Base-by-base conservation (phyloP, 208 protist species). In the Acanthamoeba triangularis region DNA sequence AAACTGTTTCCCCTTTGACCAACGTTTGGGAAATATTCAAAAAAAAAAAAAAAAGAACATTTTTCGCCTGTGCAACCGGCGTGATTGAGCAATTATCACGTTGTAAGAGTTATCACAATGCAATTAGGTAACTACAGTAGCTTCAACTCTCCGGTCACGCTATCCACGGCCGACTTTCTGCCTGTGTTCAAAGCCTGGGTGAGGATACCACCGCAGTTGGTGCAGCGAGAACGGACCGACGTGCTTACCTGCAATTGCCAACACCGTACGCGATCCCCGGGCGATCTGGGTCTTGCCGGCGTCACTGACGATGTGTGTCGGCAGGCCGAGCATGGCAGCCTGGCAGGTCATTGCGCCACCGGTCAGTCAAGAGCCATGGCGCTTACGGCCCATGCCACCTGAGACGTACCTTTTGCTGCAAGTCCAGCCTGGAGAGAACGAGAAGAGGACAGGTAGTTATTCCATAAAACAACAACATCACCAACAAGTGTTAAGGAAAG, bases 231-330 rank as follows among this genome's bases (percentile, higher is more conserved):
- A 65, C 14, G 7, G 49, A 18, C 10, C 49, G 49, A 18, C 6
- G 1, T 54, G 25, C 13, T 18, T 78, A 88, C 80, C 80, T 20
- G 52, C 47, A 33, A 88, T 88, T 3, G 80, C 80, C 59, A 88
- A 44, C 16, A 88, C 80, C 23, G 80, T 88, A 8, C 80, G 41
- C 25, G 80, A 63, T 0, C 80, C 80, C 16, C 80, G 80, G 3
- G 41, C 80, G 25, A 88, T 61, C 41, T 88, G 80, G 8, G 80
- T 88, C 52, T 61, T 88, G 80, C 80, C 80, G 8, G 80, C 80
- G 52, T 88, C 80, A 5, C 14, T 37, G 28, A 88, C 80, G 52
- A 88, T 88, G 80, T 88, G 80, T 2, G 80, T 61, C 1, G 80
- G 80, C 16, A 88, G 80, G 7, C 80, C 80, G 14, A 88, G 41